Evolutionary conservation across 441 rosid species (phyloP).

Genomic region (Arabidopsis hybrid): DNA sequence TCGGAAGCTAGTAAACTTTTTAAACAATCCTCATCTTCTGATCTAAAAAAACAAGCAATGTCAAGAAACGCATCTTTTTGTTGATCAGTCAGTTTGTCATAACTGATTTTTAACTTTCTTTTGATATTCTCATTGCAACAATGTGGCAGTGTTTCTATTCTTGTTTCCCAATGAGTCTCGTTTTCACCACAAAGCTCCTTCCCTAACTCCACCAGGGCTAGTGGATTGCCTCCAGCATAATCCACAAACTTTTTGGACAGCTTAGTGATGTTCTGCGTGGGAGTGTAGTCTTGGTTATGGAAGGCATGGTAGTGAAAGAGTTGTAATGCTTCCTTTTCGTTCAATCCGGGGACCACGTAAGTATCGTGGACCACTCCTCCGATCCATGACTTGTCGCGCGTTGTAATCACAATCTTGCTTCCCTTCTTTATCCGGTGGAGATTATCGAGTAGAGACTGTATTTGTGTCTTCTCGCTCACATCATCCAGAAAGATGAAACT

Average conservation of each 20-base stretch:
- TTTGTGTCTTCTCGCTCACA: constrained; percentile 13
- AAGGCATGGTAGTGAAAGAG: constrained; percentile 13
- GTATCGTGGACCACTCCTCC: background rate
- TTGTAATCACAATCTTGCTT: constrained; percentile 34
- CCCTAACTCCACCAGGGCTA: background rate
- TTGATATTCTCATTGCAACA: constrained; percentile 6
- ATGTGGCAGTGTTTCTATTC: background rate
- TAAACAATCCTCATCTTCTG: constrained; percentile 19
- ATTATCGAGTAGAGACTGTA: constrained; percentile 3
- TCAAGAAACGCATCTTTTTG: constrained; percentile 28
- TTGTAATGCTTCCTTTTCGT: background rate
- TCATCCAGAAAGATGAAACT: constrained; percentile 26
- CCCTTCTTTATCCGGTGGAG: constrained; percentile 14
- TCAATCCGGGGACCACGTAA: background rate
- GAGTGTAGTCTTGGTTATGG: background rate
- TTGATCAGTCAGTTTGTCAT: constrained; percentile 1
- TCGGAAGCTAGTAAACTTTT: constrained; percentile 2
- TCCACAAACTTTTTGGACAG: background rate
- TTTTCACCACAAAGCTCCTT: background rate
- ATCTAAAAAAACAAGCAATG: constrained; percentile 24
- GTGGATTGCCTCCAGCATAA: constrained; percentile 8
- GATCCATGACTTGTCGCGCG: constrained; percentile 26
- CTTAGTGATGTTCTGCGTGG: background rate
- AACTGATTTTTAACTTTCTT: constrained; percentile 20
- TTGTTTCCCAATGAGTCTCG: background rate